Conservation (phyloP, 371 early-diverging fungal species). For the Apophysomyces sp. region DNA sequence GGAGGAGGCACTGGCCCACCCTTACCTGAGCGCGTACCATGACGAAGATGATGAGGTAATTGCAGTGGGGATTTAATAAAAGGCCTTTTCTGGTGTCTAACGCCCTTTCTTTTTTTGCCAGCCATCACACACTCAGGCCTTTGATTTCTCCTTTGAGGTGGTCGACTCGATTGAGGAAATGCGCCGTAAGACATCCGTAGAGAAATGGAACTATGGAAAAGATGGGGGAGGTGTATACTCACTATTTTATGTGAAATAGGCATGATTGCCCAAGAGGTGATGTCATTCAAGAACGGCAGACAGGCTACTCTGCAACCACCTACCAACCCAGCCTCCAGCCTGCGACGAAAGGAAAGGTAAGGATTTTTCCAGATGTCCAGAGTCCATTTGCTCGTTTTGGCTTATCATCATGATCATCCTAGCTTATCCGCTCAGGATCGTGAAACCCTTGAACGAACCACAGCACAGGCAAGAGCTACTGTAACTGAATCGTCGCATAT, state of each 20-base stretch:
- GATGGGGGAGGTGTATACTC: no score
- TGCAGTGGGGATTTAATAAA: background rate
- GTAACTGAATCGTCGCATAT: constrained; percentile 7
- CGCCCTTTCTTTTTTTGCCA: no score
- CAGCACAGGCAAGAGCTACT: constrained; percentile 31
- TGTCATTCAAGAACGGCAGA: constrained; percentile 57
- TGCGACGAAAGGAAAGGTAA: constrained; percentile 50
- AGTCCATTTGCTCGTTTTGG: no score
- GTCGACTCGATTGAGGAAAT: constrained; percentile 86
- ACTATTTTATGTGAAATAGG: no score
- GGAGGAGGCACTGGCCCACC: constrained; percentile 81
- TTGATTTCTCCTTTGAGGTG: constrained; percentile 94
- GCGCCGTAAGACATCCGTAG: constrained; percentile 62
- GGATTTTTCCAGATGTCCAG: no score
- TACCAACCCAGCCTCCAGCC: constrained; percentile 27
- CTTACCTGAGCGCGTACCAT: constrained; percentile 76
- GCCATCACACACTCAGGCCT: constrained; percentile 66
- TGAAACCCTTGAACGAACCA: constrained; percentile 43
- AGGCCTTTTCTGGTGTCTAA: background rate
- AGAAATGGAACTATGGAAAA: no score
- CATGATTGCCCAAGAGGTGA: constrained; percentile 89
- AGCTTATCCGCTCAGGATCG: constrained; percentile 53
- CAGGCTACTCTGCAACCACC: constrained; percentile 25
- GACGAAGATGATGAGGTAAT: constrained; percentile 74
- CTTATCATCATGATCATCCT: background rate